Evolutionary conservation across 75 land plant species (phyloP).

Genomic region (Pinus taeda): DNA sequence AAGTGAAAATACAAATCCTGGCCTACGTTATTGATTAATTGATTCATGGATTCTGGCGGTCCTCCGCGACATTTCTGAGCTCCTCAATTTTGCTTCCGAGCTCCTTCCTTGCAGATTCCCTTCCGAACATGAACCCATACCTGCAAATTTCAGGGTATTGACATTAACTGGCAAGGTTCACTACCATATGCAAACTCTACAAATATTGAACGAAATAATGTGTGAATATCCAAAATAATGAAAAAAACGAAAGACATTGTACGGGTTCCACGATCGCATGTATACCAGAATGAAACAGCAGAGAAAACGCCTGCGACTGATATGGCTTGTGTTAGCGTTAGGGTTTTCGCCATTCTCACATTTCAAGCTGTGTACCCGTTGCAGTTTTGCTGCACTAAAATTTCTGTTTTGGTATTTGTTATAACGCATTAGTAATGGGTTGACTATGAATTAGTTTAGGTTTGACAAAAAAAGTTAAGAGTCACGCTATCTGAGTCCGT

Average conservation of each 20-base stretch:
- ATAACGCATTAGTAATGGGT: too few species aligned
- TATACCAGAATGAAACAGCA: constrained; percentile 62
- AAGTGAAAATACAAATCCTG: too few species aligned
- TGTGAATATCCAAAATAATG: neutral
- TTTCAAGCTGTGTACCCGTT: too few species aligned
- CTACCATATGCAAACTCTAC: neutral
- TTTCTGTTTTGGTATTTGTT: too few species aligned
- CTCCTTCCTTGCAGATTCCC: constrained; percentile 81
- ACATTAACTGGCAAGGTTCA: neutral
- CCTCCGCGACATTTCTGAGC: constrained; percentile 24
- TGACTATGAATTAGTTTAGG: too few species aligned
- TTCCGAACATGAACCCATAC: constrained; percentile 91
- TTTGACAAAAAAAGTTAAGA: too few species aligned
- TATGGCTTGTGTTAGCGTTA: constrained; percentile 46
- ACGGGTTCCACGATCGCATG: neutral
- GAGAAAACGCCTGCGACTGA: constrained; percentile 62
- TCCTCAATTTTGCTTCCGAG: constrained; percentile 56
- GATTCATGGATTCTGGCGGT: neutral
- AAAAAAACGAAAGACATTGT: neutral
- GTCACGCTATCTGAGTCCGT: too few species aligned
- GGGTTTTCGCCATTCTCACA: constrained; percentile 24
- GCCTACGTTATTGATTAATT: too few species aligned
- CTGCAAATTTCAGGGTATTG: constrained; percentile 18
- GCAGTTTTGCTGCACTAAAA: too few species aligned
- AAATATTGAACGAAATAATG: neutral